Evolutionary conservation across 257 asterid species (phyloP).

Genomic region (Nicotiana knightiana): DNA sequence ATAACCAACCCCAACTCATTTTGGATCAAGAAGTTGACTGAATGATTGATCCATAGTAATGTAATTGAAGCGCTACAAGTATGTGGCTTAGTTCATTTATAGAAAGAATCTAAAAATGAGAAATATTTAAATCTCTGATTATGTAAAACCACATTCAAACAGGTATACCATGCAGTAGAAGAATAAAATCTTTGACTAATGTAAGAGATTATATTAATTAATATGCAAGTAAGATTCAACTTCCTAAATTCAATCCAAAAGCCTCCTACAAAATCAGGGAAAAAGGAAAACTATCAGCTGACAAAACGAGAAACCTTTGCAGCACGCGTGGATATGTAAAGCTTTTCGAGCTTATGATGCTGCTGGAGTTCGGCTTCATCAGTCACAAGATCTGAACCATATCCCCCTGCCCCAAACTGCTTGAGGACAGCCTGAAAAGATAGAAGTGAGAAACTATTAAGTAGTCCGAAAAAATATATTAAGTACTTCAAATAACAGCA

Average conservation of each 20-base stretch:
- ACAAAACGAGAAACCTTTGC: constrained; percentile 59
- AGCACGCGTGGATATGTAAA: constrained; percentile 94
- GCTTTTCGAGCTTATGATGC: constrained; percentile 96
- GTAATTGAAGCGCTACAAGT: neutral
- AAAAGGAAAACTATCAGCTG: neutral
- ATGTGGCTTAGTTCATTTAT: neutral
- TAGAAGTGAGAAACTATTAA: neutral
- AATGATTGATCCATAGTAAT: neutral
- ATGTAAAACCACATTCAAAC: neutral
- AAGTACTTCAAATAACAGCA: neutral
- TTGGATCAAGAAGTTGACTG: neutral
- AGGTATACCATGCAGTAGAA: neutral
- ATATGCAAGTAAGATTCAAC: neutral
- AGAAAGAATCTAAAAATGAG: neutral
- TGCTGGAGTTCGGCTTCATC: constrained; percentile 86
- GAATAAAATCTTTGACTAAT: neutral
- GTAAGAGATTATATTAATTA: neutral
- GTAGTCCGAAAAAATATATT: neutral
- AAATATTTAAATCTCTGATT: neutral
- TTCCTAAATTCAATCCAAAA: neutral
- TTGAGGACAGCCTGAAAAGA: constrained; percentile 80
- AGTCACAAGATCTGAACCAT: constrained; percentile 67
- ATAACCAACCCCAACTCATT: neutral
- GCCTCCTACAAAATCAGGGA: neutral
- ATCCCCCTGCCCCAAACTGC: constrained; percentile 80